phyloP scores from a whole-genome alignment of 768 basidiomycete species.

The Leccinellum luteum region DNA sequence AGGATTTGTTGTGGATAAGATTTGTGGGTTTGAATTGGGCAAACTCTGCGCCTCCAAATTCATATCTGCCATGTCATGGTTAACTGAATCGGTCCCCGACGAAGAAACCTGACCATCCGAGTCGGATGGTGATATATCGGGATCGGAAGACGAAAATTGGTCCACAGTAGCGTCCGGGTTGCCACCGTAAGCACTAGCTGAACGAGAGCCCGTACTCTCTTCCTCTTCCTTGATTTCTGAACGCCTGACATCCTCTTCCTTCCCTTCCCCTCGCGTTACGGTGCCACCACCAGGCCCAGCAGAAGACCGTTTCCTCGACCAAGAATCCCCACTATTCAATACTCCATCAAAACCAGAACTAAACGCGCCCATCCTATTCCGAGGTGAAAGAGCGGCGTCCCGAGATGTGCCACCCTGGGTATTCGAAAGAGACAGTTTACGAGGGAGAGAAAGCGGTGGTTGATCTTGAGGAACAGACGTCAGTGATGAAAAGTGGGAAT shows the following conservation, averaged over 20 bases:
- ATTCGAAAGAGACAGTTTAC: slow-evolving; percentile 68
- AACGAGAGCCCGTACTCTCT: slow-evolving; percentile 29
- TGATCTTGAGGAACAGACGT: slow-evolving; percentile 47
- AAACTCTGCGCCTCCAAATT: slow-evolving; percentile 13
- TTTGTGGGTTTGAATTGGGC: slow-evolving; percentile 4
- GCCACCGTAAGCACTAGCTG: slow-evolving; percentile 3
- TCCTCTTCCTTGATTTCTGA: slow-evolving; percentile 61
- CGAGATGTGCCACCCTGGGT: slow-evolving; percentile 55
- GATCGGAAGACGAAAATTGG: slow-evolving; percentile 12
- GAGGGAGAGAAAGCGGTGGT: slow-evolving; percentile 49
- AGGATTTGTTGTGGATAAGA: slow-evolving; percentile 8
- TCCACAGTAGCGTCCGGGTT: slow-evolving; percentile 8
- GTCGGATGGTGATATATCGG: slow-evolving; percentile 9
- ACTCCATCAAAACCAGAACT: slow-evolving; percentile 73
- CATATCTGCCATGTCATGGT: slow-evolving; percentile 14
- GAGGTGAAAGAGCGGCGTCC: slow-evolving; percentile 63
- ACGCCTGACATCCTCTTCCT: slow-evolving; percentile 38
- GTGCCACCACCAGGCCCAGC: slow-evolving; percentile 43
- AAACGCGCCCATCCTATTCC: slow-evolving; percentile 54
- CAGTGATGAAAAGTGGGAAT: slow-evolving; percentile 1
- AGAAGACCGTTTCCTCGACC: slow-evolving; percentile 67
- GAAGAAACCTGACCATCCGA: slow-evolving; percentile 9
- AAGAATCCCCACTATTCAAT: slow-evolving; percentile 61
- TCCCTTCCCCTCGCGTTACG: slow-evolving; percentile 41
- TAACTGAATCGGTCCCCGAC: slow-evolving; percentile 7